Evolutionary conservation across 129 eudicot genomes (phyloP), one percentile per base, ranked within the genome.

Genomic region (Gnaphalium uliginosum): DNA sequence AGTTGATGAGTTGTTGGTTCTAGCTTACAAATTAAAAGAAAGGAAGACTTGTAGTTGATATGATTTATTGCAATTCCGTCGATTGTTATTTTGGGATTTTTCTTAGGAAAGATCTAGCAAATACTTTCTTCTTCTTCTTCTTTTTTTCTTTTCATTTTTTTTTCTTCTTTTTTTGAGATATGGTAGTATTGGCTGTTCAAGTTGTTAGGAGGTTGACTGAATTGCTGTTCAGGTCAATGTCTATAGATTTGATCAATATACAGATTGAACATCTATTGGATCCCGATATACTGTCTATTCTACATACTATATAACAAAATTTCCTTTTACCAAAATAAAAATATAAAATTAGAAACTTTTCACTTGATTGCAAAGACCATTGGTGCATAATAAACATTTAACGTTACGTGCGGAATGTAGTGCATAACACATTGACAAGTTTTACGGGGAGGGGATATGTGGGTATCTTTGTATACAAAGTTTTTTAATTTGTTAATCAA

Each of bases 31-130:
- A 50, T 48, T 27, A 4, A 11, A 29, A 11, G 63, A n/a, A 75
- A 62, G 71, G 24, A n/a, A 53, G 29, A 18, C 51, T 43, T 43
- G 18, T 71, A 51, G 70, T 60, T 74, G 26, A 26, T 74, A 6
- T 61, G 21, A 51, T 65, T 23, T 25, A 27, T 57, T n/a, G n/a
- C 51, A 27, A 75, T 50, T 66, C 29, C 51, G 1, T 22, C 11
- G 63, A 29, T 30, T 64, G 65, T 50, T 19, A 48, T 19, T 27
- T 11, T 54, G 73, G 66, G 73, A 10, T 50, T 29, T 35, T 75
- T 64, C 27, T 53, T 33, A 66, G 29, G 66, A 66, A 4, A 66
- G 80, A 66, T 76, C 56, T 15, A 53, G 56, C 72, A 65, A 66
- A 66, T 51, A 57, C 32, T 17, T 57, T 68, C 23, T n/a, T n/a